A percentile compares a stretch with the other conserved stretches of the same genome.
Evolutionary conservation across 768 basidiomycete genomes (phyloP).

Genomic region (Paxillus ammoniavirescens): DNA sequence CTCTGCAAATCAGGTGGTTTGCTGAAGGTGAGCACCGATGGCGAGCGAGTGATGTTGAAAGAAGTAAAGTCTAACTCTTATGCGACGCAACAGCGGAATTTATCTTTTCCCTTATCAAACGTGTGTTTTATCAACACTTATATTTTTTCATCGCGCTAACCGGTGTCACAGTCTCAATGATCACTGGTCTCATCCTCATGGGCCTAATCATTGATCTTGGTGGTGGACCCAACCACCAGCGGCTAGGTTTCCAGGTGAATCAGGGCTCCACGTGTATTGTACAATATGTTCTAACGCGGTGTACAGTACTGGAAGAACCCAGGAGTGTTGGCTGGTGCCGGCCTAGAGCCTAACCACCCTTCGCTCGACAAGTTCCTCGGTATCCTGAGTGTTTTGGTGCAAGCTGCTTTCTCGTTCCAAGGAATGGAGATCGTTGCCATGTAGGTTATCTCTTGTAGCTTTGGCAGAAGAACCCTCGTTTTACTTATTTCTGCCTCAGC

Average conservation of each 20-base stretch:
- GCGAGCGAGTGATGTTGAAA: neutral
- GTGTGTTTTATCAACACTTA: conserved; percentile 33
- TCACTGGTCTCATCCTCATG: conserved; percentile 56
- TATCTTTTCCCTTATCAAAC: conserved; percentile 61
- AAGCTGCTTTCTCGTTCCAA: conserved; percentile 56
- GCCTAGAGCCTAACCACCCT: conserved; percentile 1
- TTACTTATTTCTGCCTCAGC: conserved; percentile 26
- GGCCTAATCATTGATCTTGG: conserved; percentile 77
- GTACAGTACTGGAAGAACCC: conserved; percentile 48
- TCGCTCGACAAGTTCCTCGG: conserved; percentile 18
- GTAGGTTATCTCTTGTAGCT: conserved; percentile 8
- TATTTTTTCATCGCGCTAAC: neutral
- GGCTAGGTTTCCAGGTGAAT: conserved; percentile 63
- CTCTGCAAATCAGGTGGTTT: conserved; percentile 43
- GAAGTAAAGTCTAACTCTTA: neutral
- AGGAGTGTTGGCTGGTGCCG: conserved; percentile 39
- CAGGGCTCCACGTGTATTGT: neutral
- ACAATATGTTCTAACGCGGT: neutral
- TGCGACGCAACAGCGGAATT: conserved; percentile 50
- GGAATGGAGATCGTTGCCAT: conserved; percentile 48
- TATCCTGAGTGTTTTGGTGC: conserved; percentile 49
- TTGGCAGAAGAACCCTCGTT: neutral
- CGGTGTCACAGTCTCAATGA: conserved; percentile 45
- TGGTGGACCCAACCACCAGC: conserved; percentile 48
- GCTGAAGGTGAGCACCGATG: conserved; percentile 51